Conservation (phyloP, 768 basidiomycete genomes). For the Leccinum imitatum region DNA sequence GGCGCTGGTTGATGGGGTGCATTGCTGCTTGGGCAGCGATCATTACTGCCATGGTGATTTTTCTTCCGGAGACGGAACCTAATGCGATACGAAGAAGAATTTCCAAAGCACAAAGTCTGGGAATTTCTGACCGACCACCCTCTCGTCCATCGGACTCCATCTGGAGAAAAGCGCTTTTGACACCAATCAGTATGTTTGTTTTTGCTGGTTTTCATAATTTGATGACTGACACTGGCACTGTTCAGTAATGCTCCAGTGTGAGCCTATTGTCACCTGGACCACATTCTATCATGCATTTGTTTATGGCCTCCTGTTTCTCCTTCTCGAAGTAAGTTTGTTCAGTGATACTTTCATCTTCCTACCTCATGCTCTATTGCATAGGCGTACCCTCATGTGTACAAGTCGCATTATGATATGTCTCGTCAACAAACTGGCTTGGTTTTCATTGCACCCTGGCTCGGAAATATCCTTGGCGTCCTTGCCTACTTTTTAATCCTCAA, state of each 20-base stretch:
- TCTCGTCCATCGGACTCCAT: neutral
- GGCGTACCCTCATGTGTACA: constrained; percentile 25
- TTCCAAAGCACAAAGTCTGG: constrained; percentile 1
- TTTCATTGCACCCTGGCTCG: constrained; percentile 25
- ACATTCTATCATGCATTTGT: constrained; percentile 25
- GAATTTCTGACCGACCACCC: neutral
- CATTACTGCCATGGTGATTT: constrained; percentile 15
- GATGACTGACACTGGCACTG: neutral
- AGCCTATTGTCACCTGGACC: constrained; percentile 28
- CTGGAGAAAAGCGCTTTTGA: constrained; percentile 15
- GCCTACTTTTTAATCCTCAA: constrained; percentile 25
- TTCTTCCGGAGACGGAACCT: constrained; percentile 24
- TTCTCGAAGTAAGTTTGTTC: constrained; percentile 20
- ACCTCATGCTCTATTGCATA: constrained; percentile 3
- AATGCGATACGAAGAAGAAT: constrained; percentile 18
- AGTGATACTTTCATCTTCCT: neutral
- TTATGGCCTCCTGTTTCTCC: constrained; percentile 26
- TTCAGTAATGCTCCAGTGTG: constrained; percentile 20
- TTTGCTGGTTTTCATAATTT: neutral
- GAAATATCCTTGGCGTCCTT: constrained; percentile 25
- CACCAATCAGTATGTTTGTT: constrained; percentile 18
- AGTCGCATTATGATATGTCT: constrained; percentile 22
- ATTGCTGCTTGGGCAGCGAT: constrained; percentile 21
- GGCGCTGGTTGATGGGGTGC: constrained; percentile 25
- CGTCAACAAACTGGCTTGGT: constrained; percentile 21